A percentile compares a stretch with the other conserved stretches of the same genome.
Evolutionary conservation across 1,284 basidiomycete genomes (phyloP).

Genomic region (Macrocybe sp.): DNA sequence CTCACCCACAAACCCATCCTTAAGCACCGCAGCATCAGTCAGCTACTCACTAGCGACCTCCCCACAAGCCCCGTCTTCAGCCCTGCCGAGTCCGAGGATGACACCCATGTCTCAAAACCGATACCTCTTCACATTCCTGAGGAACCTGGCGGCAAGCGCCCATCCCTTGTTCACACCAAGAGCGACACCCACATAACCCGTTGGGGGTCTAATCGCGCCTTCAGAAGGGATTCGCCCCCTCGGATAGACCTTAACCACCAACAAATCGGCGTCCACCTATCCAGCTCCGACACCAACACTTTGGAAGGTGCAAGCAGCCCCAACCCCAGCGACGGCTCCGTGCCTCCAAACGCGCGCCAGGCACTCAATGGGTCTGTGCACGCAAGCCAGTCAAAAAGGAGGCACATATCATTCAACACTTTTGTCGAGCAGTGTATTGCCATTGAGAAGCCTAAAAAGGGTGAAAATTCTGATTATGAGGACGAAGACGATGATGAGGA

Average conservation of each 20-base stretch:
- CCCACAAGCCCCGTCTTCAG: slow-evolving; percentile 54
- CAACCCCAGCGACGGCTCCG: slow-evolving; percentile 16
- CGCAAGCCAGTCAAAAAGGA: slow-evolving; percentile 39
- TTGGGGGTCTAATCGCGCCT: slow-evolving; percentile 44
- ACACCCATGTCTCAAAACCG: slow-evolving; percentile 18
- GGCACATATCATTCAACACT: slow-evolving; percentile 97
- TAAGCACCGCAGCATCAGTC: slow-evolving; percentile 91
- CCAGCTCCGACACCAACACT: slow-evolving; percentile 13
- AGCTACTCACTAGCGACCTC: slow-evolving; percentile 73
- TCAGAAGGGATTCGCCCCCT: slow-evolving; percentile 65
- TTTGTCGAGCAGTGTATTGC: slow-evolving; percentile 98
- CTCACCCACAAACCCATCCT: slow-evolving; percentile 82
- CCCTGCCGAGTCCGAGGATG: slow-evolving; percentile 41
- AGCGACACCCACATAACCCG: slow-evolving; percentile 74
- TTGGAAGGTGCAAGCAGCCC: slow-evolving; percentile 7
- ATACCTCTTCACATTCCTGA: slow-evolving; percentile 16
- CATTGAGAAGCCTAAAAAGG: slow-evolving; percentile 66
- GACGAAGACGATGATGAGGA: slow-evolving; percentile 33
- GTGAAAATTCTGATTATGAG: slow-evolving; percentile 24
- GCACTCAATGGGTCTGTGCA: slow-evolving; percentile 11
- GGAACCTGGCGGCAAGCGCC: slow-evolving; percentile 35
- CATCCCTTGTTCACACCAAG: slow-evolving; percentile 71
- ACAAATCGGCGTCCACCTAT: slow-evolving; percentile 7
- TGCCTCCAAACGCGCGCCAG: slow-evolving; percentile 4
- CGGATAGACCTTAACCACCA: slow-evolving; percentile 39